phyloP scores from a whole-genome alignment of 225 moss, liverwort and hornwort genomes.

The Thuidium tamariscinum region DNA sequence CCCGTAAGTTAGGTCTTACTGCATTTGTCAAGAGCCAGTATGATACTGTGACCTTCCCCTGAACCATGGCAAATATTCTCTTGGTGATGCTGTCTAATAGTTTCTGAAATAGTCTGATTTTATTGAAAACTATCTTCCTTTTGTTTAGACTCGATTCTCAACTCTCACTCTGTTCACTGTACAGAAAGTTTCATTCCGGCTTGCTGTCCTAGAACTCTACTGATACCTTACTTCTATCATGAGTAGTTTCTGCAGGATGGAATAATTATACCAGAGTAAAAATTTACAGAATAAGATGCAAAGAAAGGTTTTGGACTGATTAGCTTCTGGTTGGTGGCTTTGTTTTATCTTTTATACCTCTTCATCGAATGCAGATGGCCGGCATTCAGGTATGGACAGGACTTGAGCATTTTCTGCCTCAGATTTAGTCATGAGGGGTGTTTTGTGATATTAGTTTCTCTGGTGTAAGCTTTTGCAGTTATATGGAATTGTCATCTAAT shows the following conservation, averaged over 20 bases:
- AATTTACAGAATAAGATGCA: not conserved
- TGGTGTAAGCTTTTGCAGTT: not conserved
- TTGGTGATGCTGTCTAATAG: not conserved
- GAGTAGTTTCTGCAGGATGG: not conserved
- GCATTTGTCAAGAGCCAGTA: not conserved
- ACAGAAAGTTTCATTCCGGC: not conserved
- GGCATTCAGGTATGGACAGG: conserved; percentile 39
- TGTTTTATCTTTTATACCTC: not conserved
- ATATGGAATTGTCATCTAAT: not conserved
- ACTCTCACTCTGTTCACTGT: not conserved
- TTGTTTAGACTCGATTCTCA: not conserved
- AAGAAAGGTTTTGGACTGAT: conserved; percentile 8
- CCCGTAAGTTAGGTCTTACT: not conserved
- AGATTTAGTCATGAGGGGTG: not conserved
- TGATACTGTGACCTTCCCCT: not conserved
- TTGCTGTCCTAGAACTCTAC: not conserved
- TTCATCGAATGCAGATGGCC: conserved; percentile 47
- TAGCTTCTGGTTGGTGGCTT: conserved; percentile 8
- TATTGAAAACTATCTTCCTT: not conserved
- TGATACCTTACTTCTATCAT: not conserved
- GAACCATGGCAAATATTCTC: not conserved
- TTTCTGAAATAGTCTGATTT: not conserved
- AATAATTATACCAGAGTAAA: not conserved
- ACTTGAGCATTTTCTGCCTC: not conserved
- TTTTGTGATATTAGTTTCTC: not conserved